Evolutionary conservation across 2,329 filamentous ascomycete species (phyloP).

Genomic region (Penicillium sp.): DNA sequence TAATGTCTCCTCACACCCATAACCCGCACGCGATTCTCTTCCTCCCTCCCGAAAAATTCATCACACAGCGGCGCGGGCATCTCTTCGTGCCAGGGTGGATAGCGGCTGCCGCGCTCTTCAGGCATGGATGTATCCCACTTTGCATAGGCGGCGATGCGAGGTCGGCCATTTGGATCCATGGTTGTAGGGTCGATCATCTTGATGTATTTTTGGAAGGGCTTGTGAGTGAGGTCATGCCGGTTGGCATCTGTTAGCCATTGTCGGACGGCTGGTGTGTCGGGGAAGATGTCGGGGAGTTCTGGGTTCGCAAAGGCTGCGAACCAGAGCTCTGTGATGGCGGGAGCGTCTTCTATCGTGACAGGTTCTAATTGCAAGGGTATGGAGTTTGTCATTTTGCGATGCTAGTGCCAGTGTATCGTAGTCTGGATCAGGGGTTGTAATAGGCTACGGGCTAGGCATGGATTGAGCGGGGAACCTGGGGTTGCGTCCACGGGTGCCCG

Average conservation of each 20-base stretch:
- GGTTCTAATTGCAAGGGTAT: conserved; percentile 10
- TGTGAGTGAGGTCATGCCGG: conserved; percentile 22
- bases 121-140: conserved; percentile 31
- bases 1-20: conserved; percentile 27
- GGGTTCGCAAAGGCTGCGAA: conserved; percentile 29
- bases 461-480: too few relatives aligned
- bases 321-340: conserved; percentile 25
- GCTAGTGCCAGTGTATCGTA: too few relatives aligned
- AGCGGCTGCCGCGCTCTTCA: conserved; percentile 29
- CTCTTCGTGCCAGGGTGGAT: conserved; percentile 32
- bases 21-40: conserved; percentile 22
- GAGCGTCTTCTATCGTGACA: conserved; percentile 22
- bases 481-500: too few relatives aligned
- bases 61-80: conserved; percentile 19
- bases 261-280: conserved; percentile 30
- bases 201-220: conserved; percentile 27
- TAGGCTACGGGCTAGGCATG: too few relatives aligned
- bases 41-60: conserved; percentile 24
- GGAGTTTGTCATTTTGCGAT: background rate
- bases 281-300: conserved; percentile 23
- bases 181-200: conserved; percentile 27
- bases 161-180: conserved; percentile 8
- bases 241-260: conserved; percentile 29
- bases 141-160: conserved; percentile 29
- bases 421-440: background rate